These are phyloP conservation scores for Venturiaceae sp. DNA, from an alignment of 2,329 filamentous ascomycete species.

Conservation along the genomic window DNA sequence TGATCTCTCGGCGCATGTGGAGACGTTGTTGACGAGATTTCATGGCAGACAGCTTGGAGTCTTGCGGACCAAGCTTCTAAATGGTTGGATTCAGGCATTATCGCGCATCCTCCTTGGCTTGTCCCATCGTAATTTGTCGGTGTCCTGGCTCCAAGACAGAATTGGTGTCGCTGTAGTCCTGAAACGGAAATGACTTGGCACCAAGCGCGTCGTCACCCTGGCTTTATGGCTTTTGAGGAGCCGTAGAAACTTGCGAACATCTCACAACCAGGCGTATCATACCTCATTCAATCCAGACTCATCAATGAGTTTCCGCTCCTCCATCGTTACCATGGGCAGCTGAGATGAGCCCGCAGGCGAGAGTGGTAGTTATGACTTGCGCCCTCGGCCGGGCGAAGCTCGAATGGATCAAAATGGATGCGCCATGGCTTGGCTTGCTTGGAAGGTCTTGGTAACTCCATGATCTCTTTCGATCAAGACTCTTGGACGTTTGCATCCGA, in stretches of 20 bases:
- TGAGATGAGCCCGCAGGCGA: not conserved
- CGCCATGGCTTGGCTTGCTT: slow-evolving; percentile 1
- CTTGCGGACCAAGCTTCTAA: not conserved
- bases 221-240: not conserved
- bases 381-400: not conserved
- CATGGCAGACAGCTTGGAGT: not conserved
- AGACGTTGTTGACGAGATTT: not conserved
- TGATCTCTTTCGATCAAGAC: not conserved
- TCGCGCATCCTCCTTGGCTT: not conserved
- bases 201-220: not conserved
- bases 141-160: not conserved
- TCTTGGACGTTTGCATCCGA: not conserved
- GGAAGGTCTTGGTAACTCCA: not conserved
- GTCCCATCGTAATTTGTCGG: not conserved
- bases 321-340: not conserved
- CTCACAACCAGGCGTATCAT: not conserved
- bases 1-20: not conserved
- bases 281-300: not conserved
- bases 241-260: not conserved
- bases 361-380: not conserved
- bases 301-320: not conserved
- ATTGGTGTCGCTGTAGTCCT: not conserved
- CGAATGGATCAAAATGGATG: not conserved
- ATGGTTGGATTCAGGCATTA: not conserved
- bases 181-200: not conserved